Percentiles rank a stretch among this genome's conserved stretches.
Evolutionary conservation across 2,329 filamentous ascomycete species (phyloP).

Genomic region (Colletotrichum tabaci): DNA sequence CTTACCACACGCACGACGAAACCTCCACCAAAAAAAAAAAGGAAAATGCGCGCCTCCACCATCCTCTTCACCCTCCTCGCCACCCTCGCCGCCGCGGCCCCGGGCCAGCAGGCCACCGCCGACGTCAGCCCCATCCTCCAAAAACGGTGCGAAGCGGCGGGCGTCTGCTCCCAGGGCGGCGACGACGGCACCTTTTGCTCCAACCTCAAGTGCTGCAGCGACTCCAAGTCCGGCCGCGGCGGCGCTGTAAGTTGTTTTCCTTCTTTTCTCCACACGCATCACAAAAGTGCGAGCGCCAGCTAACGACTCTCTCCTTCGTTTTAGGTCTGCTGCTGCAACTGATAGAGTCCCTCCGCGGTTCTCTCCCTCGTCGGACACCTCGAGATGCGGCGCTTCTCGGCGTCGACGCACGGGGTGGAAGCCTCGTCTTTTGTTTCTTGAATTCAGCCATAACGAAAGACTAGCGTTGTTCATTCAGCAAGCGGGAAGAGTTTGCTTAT

Average conservation of each 20-base stretch:
- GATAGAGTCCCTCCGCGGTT: not conserved
- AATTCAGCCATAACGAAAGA: not conserved
- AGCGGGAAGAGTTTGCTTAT: not conserved
- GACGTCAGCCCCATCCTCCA: not conserved
- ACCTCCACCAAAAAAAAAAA: too few relatives aligned
- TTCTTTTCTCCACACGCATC: too few relatives aligned
- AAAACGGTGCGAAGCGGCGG: not conserved
- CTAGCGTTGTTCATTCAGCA: not conserved
- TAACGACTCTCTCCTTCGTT: not conserved
- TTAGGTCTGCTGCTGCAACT: constrained; percentile 36
- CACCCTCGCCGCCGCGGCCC: constrained; percentile 21
- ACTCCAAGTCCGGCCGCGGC: constrained; percentile 21
- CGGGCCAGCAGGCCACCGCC: not conserved
- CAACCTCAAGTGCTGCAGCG: constrained; percentile 19
- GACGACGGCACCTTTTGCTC: constrained; percentile 19
- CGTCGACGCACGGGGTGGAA: too few relatives aligned
- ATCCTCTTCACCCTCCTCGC: constrained; percentile 30
- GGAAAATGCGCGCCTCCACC: constrained; percentile 27
- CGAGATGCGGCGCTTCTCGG: not conserved
- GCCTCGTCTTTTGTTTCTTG: not conserved
- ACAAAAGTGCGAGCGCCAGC: not conserved
- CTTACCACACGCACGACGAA: not conserved
- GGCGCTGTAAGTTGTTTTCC: not conserved
- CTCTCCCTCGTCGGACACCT: not conserved
- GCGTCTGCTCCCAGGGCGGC: constrained; percentile 18